These are phyloP conservation scores for Mycena maculata DNA, from an alignment of 768 basidiomycete genomes.

Conservation along the genomic window DNA sequence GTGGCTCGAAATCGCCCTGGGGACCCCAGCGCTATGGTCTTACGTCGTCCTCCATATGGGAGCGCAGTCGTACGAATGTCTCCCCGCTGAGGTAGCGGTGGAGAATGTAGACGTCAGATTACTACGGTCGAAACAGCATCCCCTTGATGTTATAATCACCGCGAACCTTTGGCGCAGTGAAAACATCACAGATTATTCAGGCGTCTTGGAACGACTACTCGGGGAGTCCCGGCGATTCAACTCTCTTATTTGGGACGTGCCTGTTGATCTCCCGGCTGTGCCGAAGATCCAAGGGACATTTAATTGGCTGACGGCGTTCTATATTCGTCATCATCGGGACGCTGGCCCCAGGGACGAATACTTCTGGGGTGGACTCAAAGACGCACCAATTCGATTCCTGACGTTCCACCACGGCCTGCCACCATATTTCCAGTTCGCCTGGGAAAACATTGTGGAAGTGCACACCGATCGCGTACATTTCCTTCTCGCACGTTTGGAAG, in stretches of 20 bases:
- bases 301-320: neutral
- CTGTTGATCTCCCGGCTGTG: neutral
- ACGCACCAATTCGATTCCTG: neutral
- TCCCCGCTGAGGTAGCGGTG: neutral
- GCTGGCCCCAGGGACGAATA: neutral
- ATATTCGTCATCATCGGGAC: too few relatives aligned
- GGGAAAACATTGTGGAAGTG: neutral
- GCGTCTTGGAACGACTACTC: neutral
- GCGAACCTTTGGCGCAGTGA: neutral
- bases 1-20: neutral
- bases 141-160: neutral
- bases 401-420: neutral
- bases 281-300: neutral
- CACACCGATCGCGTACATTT: neutral
- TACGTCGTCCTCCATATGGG: slow-evolving; percentile 7
- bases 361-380: neutral
- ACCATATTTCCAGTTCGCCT: neutral
- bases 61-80: neutral
- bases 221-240: neutral
- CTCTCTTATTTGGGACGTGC: neutral
- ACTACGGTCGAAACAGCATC: neutral
- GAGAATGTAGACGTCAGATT: neutral
- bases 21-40: neutral
- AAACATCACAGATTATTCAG: neutral
- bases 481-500: neutral